Evolutionary conservation across 352 stramenopile genomes (phyloP), one percentile per base, ranked within the genome.

Genomic region (Plasmopara muralis): DNA sequence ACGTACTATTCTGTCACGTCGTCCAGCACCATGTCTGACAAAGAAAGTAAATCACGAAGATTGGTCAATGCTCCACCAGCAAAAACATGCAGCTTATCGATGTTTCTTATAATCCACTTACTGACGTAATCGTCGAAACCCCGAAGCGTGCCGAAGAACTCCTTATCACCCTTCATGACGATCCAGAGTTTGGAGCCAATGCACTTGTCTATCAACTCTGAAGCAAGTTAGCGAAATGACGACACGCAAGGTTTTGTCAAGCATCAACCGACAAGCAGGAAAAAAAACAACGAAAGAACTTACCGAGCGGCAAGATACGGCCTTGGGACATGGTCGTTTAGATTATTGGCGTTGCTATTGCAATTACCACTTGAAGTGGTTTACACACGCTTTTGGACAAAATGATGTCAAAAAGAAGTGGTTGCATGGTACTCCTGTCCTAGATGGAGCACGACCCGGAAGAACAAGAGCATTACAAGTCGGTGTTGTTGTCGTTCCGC

Each of bases 191-290:
- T 85, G 13, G 92, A 98, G 44, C 96, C 97, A 57, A 99, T 98
- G 69, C 96, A 98, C 68, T 99, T 99, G 78, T 99, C 97, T 56
- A 99, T 98, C 29, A 99, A 75, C 78, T 99, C 97, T 95, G 50
- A 25, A 25, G 20, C 20, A 25, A 25, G 20, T 3, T 3, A 30
- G 14, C 7, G 39, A 16, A 37, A 52, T 2, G 39, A 31, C 46
- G n/a, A 15, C 12, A 5, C 29, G 54, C 2, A 1, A 53, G 4
- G 41, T 7, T 16, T 9, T 9, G n/a, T 55, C 18, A 53, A 51
- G 31, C 28, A 50, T 33, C 38, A 15, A 5, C 9, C 31, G 15
- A 13, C 39, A 49, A 37, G 31, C 38, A 37, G 0, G 6, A 43
- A 30, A 25, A 7, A 14, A 35, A 1, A 12, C 31, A 6, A 35